Conservation (phyloP, 257 asterid genomes). For the Sherardia arvensis region DNA sequence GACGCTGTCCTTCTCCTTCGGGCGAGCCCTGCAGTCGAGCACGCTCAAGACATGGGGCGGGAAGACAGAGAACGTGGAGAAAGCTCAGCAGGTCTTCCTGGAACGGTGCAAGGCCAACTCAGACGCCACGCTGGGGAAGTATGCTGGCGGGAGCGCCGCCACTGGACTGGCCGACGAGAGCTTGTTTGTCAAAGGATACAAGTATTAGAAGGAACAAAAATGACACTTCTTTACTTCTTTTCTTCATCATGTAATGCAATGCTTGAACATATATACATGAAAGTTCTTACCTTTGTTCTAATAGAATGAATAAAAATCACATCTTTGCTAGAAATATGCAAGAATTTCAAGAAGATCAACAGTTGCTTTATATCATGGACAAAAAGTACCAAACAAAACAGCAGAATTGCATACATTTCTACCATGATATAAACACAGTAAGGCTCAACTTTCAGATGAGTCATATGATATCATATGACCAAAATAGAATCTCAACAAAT, state of each 20-base stretch:
- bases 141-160: constrained; percentile 47
- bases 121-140: constrained; percentile 63
- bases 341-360: not conserved
- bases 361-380: not conserved
- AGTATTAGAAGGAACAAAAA: constrained; percentile 13
- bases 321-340: not conserved
- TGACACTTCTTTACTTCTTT: not conserved
- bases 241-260: not conserved
- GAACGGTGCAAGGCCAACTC: constrained; percentile 76
- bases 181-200: constrained; percentile 50
- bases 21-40: constrained; percentile 75
- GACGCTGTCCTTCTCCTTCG: constrained; percentile 71
- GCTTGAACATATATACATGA: too few relatives aligned
- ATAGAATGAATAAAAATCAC: constrained; percentile 9
- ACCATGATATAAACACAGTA: not conserved
- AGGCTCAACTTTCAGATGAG: not conserved
- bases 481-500: not conserved
- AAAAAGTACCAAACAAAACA: not conserved
- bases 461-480: too few relatives aligned
- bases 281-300: constrained; percentile 6
- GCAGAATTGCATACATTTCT: not conserved
- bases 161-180: constrained; percentile 58
- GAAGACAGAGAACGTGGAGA: constrained; percentile 60
- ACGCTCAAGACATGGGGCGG: constrained; percentile 79
- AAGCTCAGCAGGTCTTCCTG: constrained; percentile 58